Conservation (phyloP, 106 monocot species). For the Hemerocallis citrina region DNA sequence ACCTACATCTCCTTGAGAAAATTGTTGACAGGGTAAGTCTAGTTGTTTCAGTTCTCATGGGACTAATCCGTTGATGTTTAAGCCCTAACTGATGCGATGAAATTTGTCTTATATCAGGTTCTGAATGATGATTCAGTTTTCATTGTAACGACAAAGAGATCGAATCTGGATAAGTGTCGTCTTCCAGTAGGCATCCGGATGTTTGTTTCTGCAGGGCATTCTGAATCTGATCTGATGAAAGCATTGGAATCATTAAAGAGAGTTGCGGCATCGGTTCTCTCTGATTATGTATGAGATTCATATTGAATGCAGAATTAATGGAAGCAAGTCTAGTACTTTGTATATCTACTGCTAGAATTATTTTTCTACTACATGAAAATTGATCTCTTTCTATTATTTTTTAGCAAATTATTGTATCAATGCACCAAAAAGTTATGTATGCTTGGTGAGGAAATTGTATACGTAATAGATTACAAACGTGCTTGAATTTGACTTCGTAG, state of each 20-base stretch:
- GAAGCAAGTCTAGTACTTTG: background rate
- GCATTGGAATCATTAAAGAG: conserved; percentile 43
- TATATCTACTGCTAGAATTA: background rate
- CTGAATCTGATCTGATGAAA: conserved; percentile 32
- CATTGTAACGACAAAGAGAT: conserved; percentile 46
- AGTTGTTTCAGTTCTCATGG: background rate
- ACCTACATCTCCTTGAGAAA: conserved; percentile 18
- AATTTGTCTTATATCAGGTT: conserved; percentile 10
- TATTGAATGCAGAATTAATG: background rate
- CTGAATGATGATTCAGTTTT: conserved; percentile 46
- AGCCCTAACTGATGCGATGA: background rate
- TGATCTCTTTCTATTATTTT: too few relatives aligned
- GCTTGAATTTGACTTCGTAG: too few relatives aligned
- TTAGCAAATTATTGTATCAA: too few relatives aligned
- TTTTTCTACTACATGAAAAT: too few relatives aligned
- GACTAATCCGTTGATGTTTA: background rate
- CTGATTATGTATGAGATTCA: conserved; percentile 16
- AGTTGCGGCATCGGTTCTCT: conserved; percentile 30
- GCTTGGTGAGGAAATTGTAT: too few relatives aligned
- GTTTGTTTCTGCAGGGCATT: conserved; percentile 55
- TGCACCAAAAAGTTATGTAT: too few relatives aligned
- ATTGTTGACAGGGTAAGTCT: conserved; percentile 18
- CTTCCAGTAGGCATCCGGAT: conserved; percentile 50
- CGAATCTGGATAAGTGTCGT: conserved; percentile 41
- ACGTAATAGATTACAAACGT: too few relatives aligned